A percentile compares a stretch with the other conserved stretches of the same genome.
Conservation (phyloP, 768 basidiomycete genomes). For the Suillus subluteus region DNA sequence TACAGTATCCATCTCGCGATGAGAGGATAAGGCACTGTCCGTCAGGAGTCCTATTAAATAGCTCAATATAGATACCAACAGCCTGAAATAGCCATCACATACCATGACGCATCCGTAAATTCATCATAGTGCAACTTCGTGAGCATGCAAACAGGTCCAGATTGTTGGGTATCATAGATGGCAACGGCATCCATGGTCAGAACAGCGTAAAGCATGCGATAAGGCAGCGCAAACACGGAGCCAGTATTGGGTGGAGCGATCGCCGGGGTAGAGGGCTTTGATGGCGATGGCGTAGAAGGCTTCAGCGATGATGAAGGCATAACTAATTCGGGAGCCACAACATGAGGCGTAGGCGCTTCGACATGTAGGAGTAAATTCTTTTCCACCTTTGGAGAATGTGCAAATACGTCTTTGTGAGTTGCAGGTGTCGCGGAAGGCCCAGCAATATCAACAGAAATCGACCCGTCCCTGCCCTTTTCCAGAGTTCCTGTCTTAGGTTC, state of each 20-base stretch:
- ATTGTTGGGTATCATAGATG: conserved; percentile 97
- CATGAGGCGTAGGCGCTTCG: conserved; percentile 12
- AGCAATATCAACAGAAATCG: conserved; percentile 61
- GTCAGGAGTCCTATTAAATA: conserved; percentile 83
- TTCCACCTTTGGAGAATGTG: conserved; percentile 11
- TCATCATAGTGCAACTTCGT: conserved; percentile 97
- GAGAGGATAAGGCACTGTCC: conserved; percentile 92
- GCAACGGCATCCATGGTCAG: conserved; percentile 95
- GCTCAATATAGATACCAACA: conserved; percentile 13
- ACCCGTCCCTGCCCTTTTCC: conserved; percentile 67
- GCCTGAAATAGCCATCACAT: conserved; percentile 35
- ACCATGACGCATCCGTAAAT: conserved; percentile 98
- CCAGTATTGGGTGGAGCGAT: conserved; percentile 51
- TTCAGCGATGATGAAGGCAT: conserved; percentile 13
- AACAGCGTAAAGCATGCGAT: conserved; percentile 93
- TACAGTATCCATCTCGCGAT: conserved; percentile 96
- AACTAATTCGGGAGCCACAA: conserved; percentile 16
- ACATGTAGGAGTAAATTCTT: neutral
- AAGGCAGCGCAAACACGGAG: conserved; percentile 87
- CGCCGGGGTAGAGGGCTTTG: conserved; percentile 23
- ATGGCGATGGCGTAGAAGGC: conserved; percentile 16
- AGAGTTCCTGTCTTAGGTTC: conserved; percentile 63
- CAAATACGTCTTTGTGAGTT: conserved; percentile 23
- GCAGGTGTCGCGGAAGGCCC: conserved; percentile 32
- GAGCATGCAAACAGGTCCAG: conserved; percentile 87